Evolutionary conservation across 208 protist genomes (phyloP).

Genomic region (Porcisia hertigi): DNA sequence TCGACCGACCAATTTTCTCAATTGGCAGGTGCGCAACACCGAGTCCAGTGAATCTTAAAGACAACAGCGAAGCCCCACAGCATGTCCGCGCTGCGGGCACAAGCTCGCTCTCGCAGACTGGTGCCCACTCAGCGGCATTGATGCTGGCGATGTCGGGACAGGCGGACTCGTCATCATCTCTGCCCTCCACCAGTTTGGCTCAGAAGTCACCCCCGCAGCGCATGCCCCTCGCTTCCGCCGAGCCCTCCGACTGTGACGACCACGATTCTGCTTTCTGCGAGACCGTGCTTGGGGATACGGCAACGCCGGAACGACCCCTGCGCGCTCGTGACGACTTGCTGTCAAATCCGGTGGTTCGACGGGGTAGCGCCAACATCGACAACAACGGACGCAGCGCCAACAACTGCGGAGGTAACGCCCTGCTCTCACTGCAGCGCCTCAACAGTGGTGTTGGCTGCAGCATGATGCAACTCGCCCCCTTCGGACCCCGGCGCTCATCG

Average conservation of each 20-base stretch:
- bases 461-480: conserved; percentile 9
- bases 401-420: background rate
- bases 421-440: background rate
- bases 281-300: background rate
- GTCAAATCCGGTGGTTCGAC: conserved; percentile 16
- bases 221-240: conserved; percentile 7
- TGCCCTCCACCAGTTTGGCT: background rate
- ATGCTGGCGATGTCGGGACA: background rate
- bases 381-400: background rate
- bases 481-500: conserved; percentile 1
- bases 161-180: background rate
- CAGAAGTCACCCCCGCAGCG: background rate
- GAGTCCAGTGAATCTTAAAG: background rate
- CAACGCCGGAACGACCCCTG: background rate
- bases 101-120: background rate
- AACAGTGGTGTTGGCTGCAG: background rate
- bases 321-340: conserved; percentile 4
- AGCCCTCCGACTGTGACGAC: background rate
- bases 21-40: background rate
- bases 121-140: background rate
- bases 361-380: conserved; percentile 3
- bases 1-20: conserved; percentile 3
- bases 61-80: background rate
- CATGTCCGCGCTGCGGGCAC: background rate
- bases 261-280: background rate